Evolutionary conservation across 2,329 filamentous ascomycete genomes (phyloP).

Genomic region (Acephala macrosclerotiorum): DNA sequence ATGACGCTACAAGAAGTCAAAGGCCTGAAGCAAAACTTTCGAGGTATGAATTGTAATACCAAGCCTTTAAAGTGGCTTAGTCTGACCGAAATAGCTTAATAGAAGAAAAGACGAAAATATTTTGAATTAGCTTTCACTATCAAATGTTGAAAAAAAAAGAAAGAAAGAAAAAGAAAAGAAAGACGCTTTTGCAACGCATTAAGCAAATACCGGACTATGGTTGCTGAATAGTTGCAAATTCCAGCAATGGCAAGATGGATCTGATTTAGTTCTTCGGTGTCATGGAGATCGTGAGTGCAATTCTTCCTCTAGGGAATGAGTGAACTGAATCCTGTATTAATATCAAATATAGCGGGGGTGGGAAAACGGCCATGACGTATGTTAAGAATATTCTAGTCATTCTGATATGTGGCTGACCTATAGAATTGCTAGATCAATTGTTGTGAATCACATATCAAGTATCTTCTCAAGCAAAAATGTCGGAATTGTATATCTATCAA

Average conservation of each 20-base stretch:
- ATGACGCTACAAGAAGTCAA: background rate
- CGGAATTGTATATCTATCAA: constrained; percentile 6
- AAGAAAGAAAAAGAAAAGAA: no score
- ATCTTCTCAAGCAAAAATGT: background rate
- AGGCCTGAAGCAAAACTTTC: background rate
- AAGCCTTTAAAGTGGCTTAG: background rate
- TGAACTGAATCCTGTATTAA: background rate
- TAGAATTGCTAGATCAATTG: background rate
- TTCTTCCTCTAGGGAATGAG: background rate
- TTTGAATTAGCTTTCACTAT: background rate
- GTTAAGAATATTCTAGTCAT: background rate
- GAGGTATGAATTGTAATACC: background rate
- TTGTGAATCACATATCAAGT: background rate
- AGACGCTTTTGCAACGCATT: background rate
- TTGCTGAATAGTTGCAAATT: background rate
- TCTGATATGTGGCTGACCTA: background rate
- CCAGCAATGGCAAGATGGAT: background rate
- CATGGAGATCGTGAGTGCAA: constrained; percentile 3
- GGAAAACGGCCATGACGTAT: background rate
- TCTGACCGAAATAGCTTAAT: background rate
- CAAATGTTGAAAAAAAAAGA: background rate
- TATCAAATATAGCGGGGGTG: background rate
- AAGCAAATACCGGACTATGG: background rate
- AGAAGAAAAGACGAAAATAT: constrained; percentile 12
- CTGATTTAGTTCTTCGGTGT: constrained; percentile 1